Evolutionary conservation across 2,329 filamentous ascomycete species (phyloP), one percentile per base, ranked within the genome.

Genomic region (Aspergillus tubingensis): DNA sequence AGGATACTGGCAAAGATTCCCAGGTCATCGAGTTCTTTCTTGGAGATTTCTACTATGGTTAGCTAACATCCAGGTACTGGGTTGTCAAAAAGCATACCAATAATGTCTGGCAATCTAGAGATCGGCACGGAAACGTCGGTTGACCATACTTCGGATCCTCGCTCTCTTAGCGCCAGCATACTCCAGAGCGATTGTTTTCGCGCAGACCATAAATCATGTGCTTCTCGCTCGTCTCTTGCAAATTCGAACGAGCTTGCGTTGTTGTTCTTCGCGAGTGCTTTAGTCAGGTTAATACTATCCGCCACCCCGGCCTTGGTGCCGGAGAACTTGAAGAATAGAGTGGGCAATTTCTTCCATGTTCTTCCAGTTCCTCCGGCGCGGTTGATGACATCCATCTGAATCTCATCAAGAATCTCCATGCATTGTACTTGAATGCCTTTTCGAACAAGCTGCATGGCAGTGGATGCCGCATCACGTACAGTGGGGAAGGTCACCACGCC

Each of bases 1-100:
- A 97, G 81, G 27, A 96, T 91, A 69, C 90, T 92, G 1, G 92
- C 91, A 73, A 96, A 96, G 1, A 96, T 79, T 0, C 91, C 92
- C 10, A 96, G 82, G 11, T 91, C 87, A 70, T 94, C 90, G 83
- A 96, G 88, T 71, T 96, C 91, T 72, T 91, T 90, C 80, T 96
- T 96, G 64, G 91, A 93, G 47, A 92, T 82, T 73, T 96, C 92
- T 80, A 84, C 83, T 47, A 50, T 2, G 5, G 41, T 69, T 49
- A 73, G 68, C 49, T 58, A 54, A 53, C 10, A n/a, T n/a, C 13
- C 2, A 30, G 47, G 2, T 30, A 27, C 19, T 27, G 0, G 11
- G 1, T 3, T 17, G 1, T 8, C 4, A 30, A 19, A 8, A 8
- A 21, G 58, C 74, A 55, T 75, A 83, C 82, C 83, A 41, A 88